Conservation (phyloP, 2,329 filamentous ascomycete genomes). For the Cladosporium cucumerinum region DNA sequence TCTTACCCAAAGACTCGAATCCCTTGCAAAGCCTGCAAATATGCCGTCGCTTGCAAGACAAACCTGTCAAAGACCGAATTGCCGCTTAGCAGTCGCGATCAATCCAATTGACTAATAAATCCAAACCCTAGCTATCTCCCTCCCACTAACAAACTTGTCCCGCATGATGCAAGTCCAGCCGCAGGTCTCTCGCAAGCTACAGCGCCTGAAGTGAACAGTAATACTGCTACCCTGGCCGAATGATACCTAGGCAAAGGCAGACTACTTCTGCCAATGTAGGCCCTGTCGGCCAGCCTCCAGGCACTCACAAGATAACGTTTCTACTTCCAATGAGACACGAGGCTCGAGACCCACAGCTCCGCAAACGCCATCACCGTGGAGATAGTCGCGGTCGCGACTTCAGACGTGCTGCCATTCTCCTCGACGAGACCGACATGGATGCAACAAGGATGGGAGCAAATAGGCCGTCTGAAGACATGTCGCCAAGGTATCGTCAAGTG, state of each 20-base stretch:
- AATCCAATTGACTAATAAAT: not conserved
- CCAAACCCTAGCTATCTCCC: not conserved
- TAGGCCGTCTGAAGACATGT: not conserved
- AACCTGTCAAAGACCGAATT: not conserved
- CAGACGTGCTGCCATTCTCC: not conserved
- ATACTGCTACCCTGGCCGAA: not conserved
- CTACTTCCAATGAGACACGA: not conserved
- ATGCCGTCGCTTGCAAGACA: not conserved
- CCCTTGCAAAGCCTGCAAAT: not conserved
- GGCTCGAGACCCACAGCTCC: not conserved
- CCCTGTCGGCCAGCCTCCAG: not conserved
- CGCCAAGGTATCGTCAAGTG: conserved; percentile 1
- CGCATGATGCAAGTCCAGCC: not conserved
- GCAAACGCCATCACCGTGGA: not conserved
- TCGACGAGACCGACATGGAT: not conserved
- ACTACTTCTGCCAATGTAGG: not conserved
- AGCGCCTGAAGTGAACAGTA: not conserved
- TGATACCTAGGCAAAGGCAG: not conserved
- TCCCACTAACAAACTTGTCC: not conserved
- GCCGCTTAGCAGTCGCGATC: not conserved
- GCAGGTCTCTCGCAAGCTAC: not conserved
- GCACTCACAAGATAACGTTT: not conserved
- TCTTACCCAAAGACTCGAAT: no score
- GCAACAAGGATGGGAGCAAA: not conserved
- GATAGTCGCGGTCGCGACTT: not conserved